A percentile compares a stretch with the other conserved stretches of the same genome.
These are phyloP conservation scores for Backusella psychrophila DNA, from an alignment of 192 early-diverging fungal species.

Conservation along the genomic window DNA sequence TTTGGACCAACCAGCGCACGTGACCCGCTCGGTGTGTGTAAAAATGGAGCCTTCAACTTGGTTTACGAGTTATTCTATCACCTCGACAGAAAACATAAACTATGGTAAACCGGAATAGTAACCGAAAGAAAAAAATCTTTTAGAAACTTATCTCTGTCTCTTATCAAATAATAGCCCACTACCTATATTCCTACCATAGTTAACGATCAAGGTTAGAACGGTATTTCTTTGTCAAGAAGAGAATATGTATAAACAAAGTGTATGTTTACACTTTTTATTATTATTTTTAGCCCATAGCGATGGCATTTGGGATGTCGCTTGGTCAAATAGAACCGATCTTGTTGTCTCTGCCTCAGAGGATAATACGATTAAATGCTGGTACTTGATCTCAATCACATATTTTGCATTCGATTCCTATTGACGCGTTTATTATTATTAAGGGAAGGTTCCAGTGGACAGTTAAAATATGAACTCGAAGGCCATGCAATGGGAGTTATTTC, in stretches of 20 bases:
- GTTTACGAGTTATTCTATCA: not conserved
- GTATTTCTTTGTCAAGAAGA: not conserved
- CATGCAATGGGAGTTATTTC: slow-evolving; percentile 80
- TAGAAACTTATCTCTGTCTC: not conserved
- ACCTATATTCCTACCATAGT: slow-evolving; percentile 49
- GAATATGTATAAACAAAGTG: not conserved
- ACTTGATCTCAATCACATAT: not conserved
- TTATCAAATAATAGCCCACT: slow-evolving; percentile 40
- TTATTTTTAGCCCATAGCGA: slow-evolving; percentile 68
- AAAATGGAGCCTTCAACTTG: not conserved
- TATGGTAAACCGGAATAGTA: not conserved
- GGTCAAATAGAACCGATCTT: slow-evolving; percentile 62
- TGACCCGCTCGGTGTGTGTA: not conserved
- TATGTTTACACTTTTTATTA: not conserved
- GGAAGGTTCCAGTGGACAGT: slow-evolving; percentile 56
- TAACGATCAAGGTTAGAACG: slow-evolving; percentile 41
- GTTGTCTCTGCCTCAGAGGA: slow-evolving; percentile 80
- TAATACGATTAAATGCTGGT: slow-evolving; percentile 80
- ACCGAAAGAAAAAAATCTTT: not conserved
- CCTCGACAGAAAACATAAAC: not conserved
- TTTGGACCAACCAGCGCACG: not conserved
- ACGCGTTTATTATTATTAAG: slow-evolving; percentile 29
- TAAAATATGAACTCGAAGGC: slow-evolving; percentile 60
- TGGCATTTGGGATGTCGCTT: slow-evolving; percentile 82
- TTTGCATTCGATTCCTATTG: not conserved